Evolutionary conservation across 2,329 filamentous ascomycete genomes (phyloP), one percentile per base, ranked within the genome.

Genomic region (Pseudocercospora vitis): DNA sequence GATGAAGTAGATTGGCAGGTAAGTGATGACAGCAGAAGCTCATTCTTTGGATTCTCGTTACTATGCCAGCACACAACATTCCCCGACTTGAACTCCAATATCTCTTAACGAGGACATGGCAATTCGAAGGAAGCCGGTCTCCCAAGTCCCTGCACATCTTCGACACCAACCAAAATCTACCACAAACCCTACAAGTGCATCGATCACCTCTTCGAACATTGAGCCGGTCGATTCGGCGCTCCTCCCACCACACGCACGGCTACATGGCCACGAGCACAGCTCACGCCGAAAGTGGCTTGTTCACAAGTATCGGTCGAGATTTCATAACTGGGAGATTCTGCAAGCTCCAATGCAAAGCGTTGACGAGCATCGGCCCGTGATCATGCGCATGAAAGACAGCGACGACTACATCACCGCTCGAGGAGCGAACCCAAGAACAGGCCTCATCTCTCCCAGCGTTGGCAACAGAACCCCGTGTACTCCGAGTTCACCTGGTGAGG

Each of bases 351-450:
- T 52, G 1, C 31, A 24, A 11, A 3, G 32, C 3, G n/a, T 14
- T 28, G 1, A 14, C 23, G n/a, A 45, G 11, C 7, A 19, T 23
- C 14, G 24, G 9, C 59, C 56, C 19, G 23, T 47, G n/a, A 54
- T 51, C 18, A 63, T 66, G 58, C 65, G 68, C 7, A 65, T 71
- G 57, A 68, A 64, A 51, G 66, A 69, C 23, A 69, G 66, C 44
- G 68, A 69, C 50, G 68, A 71, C 56, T 71, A 71, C 52, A 55
- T 71, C 35, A 71, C 68, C 14, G 68, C 65, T 23, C 57, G 68
- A 47, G 65, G 58, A 16, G 66, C 68, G 3, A 71, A 71, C 37
- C 68, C 68, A 7, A 49, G 62, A 14, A 71, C 68, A 11, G 68
- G 68, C 5, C 50, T 68, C 4, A 65, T 71, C 35, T 69, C 65